Conservation (phyloP, 2,329 filamentous ascomycete genomes). For the Emmonsiellopsis sp. region DNA sequence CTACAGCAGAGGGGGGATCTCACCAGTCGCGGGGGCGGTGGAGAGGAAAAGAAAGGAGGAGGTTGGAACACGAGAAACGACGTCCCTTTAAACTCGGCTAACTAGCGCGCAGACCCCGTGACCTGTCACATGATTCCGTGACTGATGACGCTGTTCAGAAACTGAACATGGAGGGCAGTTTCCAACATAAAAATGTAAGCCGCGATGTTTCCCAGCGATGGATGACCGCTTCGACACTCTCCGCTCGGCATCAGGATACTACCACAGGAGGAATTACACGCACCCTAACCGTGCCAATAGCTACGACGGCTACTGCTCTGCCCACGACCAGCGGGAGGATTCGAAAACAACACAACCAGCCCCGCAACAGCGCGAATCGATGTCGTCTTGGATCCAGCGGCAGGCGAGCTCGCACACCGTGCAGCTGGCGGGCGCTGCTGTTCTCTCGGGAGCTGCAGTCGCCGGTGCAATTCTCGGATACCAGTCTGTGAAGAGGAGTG, state of each 20-base stretch:
- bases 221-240: not conserved
- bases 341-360: not conserved
- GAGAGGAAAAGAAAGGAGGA: not conserved
- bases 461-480: slow-evolving; percentile 48
- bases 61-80: not conserved
- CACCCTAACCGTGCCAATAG: not conserved
- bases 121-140: not conserved
- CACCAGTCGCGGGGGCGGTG: not conserved
- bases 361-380: slow-evolving; percentile 14
- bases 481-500: slow-evolving; percentile 47
- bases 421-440: slow-evolving; percentile 35
- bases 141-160: too few species aligned
- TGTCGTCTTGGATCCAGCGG: slow-evolving; percentile 38
- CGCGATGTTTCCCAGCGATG: not conserved
- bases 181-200: not conserved
- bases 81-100: not conserved
- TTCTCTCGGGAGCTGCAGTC: slow-evolving; percentile 36
- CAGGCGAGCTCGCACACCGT: slow-evolving; percentile 32
- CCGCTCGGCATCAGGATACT: not conserved
- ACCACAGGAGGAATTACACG: not conserved
- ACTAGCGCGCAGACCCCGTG: not conserved
- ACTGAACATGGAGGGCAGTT: not conserved
- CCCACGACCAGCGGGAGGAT: not conserved
- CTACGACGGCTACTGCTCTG: not conserved
- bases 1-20: not conserved